A percentile compares a stretch with the other conserved stretches of the same genome.
phyloP scores from a whole-genome alignment of 345 rosid genomes.

The Melaleuca alternifolia region DNA sequence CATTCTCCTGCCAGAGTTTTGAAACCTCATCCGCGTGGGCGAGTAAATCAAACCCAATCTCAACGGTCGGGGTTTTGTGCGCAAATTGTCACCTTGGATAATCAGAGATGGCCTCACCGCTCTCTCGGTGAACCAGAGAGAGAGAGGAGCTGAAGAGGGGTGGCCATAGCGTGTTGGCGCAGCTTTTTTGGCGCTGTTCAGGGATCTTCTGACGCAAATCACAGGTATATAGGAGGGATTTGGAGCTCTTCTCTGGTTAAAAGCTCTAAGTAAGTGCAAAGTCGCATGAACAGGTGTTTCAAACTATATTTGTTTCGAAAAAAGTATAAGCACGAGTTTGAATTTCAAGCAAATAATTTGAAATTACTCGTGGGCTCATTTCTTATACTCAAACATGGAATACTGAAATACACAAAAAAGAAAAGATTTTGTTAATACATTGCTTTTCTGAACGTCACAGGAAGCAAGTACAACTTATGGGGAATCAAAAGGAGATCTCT shows the following conservation, averaged over 20 bases:
- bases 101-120: neutral
- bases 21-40: neutral
- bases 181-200: neutral
- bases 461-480: fast-evolving
- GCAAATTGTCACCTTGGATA: neutral
- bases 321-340: neutral
- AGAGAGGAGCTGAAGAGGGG: neutral
- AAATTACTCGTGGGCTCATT: neutral
- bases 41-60: neutral
- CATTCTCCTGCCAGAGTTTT: neutral
- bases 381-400: neutral
- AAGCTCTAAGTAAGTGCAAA: neutral
- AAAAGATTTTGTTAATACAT: neutral
- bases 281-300: neutral
- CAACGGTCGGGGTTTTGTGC: neutral
- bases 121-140: neutral
- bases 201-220: neutral
- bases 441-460: neutral
- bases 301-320: too few relatives aligned
- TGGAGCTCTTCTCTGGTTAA: too few relatives aligned
- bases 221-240: neutral
- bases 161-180: neutral
- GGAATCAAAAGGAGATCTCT: neutral
- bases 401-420: neutral
- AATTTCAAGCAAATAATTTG: neutral